A percentile compares a stretch with the other conserved stretches of the same genome.
phyloP scores from a whole-genome alignment of 179 eudicot genomes.

The Drosera spatulata region DNA sequence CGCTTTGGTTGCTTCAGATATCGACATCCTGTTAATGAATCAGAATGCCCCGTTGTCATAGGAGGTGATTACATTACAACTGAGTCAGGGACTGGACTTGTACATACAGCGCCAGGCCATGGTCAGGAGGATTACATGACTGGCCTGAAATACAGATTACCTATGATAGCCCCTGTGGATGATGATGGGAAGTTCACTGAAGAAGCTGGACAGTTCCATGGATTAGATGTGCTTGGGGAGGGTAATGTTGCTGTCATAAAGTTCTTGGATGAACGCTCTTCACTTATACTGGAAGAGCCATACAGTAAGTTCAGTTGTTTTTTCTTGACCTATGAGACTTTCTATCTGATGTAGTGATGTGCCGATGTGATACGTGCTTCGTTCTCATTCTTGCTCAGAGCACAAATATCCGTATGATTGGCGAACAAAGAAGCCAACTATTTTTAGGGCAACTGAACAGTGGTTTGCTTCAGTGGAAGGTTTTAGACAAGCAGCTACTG shows the following conservation, averaged over 20 bases:
- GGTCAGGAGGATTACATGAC: constrained; percentile 97
- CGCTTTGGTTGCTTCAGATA: constrained; percentile 33
- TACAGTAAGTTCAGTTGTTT: constrained; percentile 47
- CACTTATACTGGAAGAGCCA: constrained; percentile 80
- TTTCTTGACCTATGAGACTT: neutral
- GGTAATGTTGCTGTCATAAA: constrained; percentile 82
- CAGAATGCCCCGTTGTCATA: constrained; percentile 85
- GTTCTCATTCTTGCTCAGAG: constrained; percentile 23
- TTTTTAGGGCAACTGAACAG: constrained; percentile 97
- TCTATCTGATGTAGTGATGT: neutral
- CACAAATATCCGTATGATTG: constrained; percentile 99
- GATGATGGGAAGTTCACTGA: constrained; percentile 90
- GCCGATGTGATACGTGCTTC: constrained; percentile 1
- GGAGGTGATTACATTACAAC: constrained; percentile 99
- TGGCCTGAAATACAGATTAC: constrained; percentile 86
- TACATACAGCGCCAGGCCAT: constrained; percentile 99
- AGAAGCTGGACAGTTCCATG: constrained; percentile 88
- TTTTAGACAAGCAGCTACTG: constrained; percentile 74
- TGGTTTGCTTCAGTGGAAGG: constrained; percentile 99
- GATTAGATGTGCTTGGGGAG: constrained; percentile 81
- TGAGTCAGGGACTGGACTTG: constrained; percentile 98
- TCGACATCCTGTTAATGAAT: constrained; percentile 64
- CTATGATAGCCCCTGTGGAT: constrained; percentile 82
- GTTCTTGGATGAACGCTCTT: constrained; percentile 56
- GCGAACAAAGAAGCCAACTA: constrained; percentile 97